Conservation (phyloP, 2,329 filamentous ascomycete species). For the Microcyclospora pomicola region DNA sequence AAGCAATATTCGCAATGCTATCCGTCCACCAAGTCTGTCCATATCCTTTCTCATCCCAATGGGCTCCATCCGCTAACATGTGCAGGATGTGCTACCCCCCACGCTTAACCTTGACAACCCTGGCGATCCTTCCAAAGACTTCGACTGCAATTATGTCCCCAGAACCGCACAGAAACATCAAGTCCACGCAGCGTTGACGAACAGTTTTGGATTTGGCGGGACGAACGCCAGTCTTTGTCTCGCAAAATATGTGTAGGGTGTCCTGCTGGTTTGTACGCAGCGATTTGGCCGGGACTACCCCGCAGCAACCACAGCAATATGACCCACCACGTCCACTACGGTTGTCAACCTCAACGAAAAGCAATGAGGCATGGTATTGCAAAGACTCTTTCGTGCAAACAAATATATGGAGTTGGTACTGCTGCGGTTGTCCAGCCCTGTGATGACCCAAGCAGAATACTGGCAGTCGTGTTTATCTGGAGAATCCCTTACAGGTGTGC, state of each 20-base stretch:
- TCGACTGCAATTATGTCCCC: conserved; percentile 77
- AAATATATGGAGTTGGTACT: too few species aligned
- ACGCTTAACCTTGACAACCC: conserved; percentile 67
- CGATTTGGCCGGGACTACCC: conserved; percentile 3
- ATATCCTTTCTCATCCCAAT: not conserved
- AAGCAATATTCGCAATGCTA: conserved; percentile 73
- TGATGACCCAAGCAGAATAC: too few species aligned
- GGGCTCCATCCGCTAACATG: not conserved
- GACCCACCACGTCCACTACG: not conserved
- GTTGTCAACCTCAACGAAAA: too few species aligned
- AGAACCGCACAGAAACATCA: conserved; percentile 53
- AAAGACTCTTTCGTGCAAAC: too few species aligned
- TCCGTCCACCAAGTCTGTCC: conserved; percentile 59
- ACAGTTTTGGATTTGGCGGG: conserved; percentile 95
- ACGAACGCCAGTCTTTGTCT: conserved; percentile 89
- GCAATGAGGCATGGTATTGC: too few species aligned
- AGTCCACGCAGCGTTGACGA: conserved; percentile 67
- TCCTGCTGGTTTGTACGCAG: not conserved
- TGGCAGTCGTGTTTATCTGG: too few species aligned
- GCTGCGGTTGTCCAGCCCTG: too few species aligned
- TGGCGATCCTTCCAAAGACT: conserved; percentile 44
- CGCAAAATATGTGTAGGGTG: conserved; percentile 26
- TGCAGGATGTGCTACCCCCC: conserved; percentile 63
- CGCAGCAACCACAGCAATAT: conserved; percentile 3
- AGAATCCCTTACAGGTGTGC: too few species aligned